phyloP scores from a whole-genome alignment of 2,329 filamentous ascomycete species.

The Fusarium luffae region DNA sequence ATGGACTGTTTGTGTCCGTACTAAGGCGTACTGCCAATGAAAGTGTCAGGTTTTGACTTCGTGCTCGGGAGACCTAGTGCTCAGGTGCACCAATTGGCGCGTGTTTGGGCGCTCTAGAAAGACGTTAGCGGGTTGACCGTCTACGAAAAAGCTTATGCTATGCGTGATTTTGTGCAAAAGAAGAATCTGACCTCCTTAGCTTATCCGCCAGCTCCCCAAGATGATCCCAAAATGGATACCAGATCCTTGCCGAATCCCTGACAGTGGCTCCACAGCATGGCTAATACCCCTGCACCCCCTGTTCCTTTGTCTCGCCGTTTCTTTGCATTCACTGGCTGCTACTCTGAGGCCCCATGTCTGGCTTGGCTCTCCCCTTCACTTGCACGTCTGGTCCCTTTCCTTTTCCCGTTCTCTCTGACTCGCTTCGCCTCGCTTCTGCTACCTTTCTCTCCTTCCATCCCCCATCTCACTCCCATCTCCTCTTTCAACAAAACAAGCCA shows the following conservation, averaged over 20 bases:
- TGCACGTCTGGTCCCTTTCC: slow-evolving; percentile 35
- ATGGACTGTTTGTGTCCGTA: neutral
- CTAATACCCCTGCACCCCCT: slow-evolving; percentile 30
- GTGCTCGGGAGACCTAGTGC: neutral
- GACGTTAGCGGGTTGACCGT: slow-evolving; percentile 9
- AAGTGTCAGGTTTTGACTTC: neutral
- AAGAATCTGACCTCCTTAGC: slow-evolving; percentile 10
- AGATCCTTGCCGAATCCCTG: slow-evolving; percentile 30
- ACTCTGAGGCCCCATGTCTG: slow-evolving; percentile 7
- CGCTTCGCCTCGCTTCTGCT: slow-evolving; percentile 42
- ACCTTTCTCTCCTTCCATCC: slow-evolving; percentile 36
- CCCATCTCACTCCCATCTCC: slow-evolving; percentile 46
- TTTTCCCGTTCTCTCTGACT: slow-evolving; percentile 43
- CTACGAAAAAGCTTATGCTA: slow-evolving; percentile 11
- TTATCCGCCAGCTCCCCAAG: slow-evolving; percentile 21
- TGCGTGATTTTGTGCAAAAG: slow-evolving; percentile 35
- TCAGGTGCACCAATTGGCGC: slow-evolving; percentile 17
- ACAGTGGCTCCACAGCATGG: slow-evolving; percentile 17
- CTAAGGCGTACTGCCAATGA: slow-evolving; percentile 1
- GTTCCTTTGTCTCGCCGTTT: slow-evolving; percentile 24
- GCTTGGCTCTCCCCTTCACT: slow-evolving; percentile 34
- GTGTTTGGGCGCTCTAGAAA: slow-evolving; percentile 5
- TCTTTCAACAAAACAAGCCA: slow-evolving; percentile 57
- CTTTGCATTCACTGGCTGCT: slow-evolving; percentile 28
- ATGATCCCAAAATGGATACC: slow-evolving; percentile 33